Base-by-base conservation (phyloP, 2,329 filamentous ascomycete genomes). In the Venturia pyrina region DNA sequence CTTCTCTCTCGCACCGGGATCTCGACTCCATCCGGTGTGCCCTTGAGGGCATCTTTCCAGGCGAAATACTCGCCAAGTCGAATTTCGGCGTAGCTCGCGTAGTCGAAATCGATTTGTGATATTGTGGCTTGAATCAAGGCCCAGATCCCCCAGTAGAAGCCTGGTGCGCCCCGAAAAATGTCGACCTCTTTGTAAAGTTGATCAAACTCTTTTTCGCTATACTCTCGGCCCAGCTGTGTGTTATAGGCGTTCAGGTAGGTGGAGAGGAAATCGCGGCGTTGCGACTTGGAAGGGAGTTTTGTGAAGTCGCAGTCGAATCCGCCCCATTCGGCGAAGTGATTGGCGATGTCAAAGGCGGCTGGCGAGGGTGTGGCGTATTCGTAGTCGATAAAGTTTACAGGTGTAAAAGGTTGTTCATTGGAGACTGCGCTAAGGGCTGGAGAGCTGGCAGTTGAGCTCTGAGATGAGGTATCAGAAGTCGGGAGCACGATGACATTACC, bases 241-340 rank as follows among this genome's bases (percentile, higher is more conserved):
- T 74, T 75, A 79, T 95, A 97, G 68, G 88, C 86, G 68, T 82
- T 81, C 37, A 96, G 84, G 74, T 99, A 99, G 73, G 93, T 89
- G 69, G 83, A 81, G 67, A 98, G 84, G 77, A 99, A 99, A 65
- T 88, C 85, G 57, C 86, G 84, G 37, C 95, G 88, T 71, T 93
- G 87, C 24, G 86, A 80, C 68, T 84, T 84, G 0, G 90, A 95
- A 5, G 95, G 95, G 66, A 98, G 83, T 70, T 89, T 88, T 72
- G 79, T 85, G 79, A 90, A 93, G 77, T 98, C 92, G 81, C 95
- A 99, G 72, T 96, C 91, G 73, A 97, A 97, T 66, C 95, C 95
- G 67, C 89, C 93, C 93, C 95, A 99, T 79, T 99, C 95, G 61
- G 95, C 92, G 75, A 99, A 96, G 81, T 99, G 95, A 79, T 99